Percentiles rank a stretch among this genome's conserved stretches.
These are phyloP conservation scores for Alternaria gaisen DNA, from an alignment of 2,329 filamentous ascomycete genomes.

Conservation along the genomic window DNA sequence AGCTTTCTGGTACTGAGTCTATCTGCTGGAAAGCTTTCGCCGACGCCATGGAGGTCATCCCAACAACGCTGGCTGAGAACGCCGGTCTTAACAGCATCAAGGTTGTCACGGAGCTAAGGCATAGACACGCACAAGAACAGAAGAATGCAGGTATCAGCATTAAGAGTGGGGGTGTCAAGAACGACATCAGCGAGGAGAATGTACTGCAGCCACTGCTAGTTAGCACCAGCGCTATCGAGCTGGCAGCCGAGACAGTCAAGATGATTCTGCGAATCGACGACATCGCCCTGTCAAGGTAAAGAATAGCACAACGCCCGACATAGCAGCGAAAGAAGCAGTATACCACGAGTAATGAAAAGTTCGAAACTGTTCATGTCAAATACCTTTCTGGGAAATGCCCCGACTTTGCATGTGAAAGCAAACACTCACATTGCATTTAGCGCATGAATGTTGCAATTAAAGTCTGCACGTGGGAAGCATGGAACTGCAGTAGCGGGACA, in stretches of 20 bases:
- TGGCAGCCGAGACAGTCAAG: constrained; percentile 98
- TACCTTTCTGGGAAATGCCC: background rate
- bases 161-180: constrained; percentile 95
- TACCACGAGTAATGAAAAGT: constrained; percentile 28
- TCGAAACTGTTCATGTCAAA: constrained; percentile 10
- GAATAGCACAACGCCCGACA: background rate
- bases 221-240: constrained; percentile 95
- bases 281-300: constrained; percentile 62
- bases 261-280: constrained; percentile 81
- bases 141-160: constrained; percentile 97
- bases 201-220: constrained; percentile 95
- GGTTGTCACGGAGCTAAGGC: constrained; percentile 93
- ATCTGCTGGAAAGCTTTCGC: constrained; percentile 99
- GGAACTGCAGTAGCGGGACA: constrained; percentile 10
- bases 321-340: constrained; percentile 9
- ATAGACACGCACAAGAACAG: constrained; percentile 94
- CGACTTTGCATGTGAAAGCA: constrained; percentile 12
- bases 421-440: constrained; percentile 12
- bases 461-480: constrained; percentile 11
- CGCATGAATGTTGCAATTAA: constrained; percentile 17
- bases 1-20: constrained; percentile 87
- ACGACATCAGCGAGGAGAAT: constrained; percentile 95
- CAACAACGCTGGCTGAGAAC: constrained; percentile 96
- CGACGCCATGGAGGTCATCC: constrained; percentile 95
- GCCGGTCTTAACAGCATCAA: constrained; percentile 98